phyloP scores from a whole-genome alignment of 108 stramenopile species.

The Skeletonema marinoi region DNA sequence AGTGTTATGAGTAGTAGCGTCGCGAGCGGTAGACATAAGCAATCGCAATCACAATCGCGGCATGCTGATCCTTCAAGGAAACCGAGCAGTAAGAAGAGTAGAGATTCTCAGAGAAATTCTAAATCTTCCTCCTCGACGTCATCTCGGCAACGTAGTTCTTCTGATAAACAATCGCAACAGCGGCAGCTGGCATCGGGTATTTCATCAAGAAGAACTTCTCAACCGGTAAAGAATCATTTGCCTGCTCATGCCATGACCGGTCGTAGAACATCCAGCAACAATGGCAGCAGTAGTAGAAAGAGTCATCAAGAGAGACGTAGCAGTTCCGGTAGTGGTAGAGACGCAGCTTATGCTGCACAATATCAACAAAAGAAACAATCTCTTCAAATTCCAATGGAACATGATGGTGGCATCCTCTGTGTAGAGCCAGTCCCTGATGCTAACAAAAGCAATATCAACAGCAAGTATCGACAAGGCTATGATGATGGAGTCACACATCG shows the following conservation, averaged over 20 bases:
- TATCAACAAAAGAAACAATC: neutral
- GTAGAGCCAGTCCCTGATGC: constrained; percentile 12
- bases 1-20: neutral
- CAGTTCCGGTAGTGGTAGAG: neutral
- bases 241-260: neutral
- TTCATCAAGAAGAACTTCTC: neutral
- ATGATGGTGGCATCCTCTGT: constrained; percentile 33
- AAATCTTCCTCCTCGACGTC: neutral
- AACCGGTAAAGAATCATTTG: neutral
- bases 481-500: constrained; percentile 15
- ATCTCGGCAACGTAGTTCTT: neutral
- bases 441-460: neutral
- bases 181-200: neutral
- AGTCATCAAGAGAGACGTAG: neutral
- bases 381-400: constrained; percentile 27
- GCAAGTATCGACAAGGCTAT: neutral
- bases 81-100: neutral
- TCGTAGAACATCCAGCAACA: neutral
- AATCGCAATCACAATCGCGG: too few species aligned
- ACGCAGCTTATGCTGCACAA: neutral
- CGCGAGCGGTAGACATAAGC: too few species aligned
- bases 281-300: neutral
- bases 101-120: neutral
- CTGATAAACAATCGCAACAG: neutral
- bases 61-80: too few species aligned